A percentile compares a stretch with the other conserved stretches of the same genome.
These are phyloP conservation scores for Mucor mucedo DNA, from an alignment of 371 early-diverging fungal genomes.

Conservation along the genomic window DNA sequence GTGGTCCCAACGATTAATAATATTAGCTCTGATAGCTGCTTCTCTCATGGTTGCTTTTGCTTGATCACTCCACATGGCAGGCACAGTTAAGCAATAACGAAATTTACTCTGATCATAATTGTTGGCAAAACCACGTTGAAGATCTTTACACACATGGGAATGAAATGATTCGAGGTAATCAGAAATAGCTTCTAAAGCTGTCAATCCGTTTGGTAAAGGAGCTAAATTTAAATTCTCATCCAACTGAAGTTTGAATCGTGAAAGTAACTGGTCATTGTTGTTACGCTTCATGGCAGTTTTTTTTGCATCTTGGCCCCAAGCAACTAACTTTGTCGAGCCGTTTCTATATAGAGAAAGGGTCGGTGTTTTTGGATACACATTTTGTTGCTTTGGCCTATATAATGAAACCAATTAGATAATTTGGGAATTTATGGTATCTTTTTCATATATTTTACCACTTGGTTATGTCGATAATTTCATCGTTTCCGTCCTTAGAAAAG, in stretches of 20 bases:
- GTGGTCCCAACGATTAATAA: constrained; percentile 53
- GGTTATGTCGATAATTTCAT: constrained; percentile 55
- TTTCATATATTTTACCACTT: constrained; percentile 39
- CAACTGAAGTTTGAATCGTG: constrained; percentile 52
- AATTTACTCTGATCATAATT: constrained; percentile 55
- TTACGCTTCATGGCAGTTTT: constrained; percentile 43
- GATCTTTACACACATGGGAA: constrained; percentile 47
- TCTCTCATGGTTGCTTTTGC: constrained; percentile 58
- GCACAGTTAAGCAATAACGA: constrained; percentile 54
- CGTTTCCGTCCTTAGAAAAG: constrained; percentile 54
- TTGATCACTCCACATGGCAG: constrained; percentile 60
- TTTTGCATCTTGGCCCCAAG: constrained; percentile 57
- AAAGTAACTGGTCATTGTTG: constrained; percentile 45
- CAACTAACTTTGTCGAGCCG: constrained; percentile 48
- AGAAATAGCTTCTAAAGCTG: constrained; percentile 43
- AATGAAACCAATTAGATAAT: background rate
- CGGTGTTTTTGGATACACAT: constrained; percentile 56
- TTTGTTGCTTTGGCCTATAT: constrained; percentile 51
- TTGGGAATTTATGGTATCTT: background rate
- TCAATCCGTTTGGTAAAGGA: constrained; percentile 43
- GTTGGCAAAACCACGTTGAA: constrained; percentile 51
- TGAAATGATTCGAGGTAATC: constrained; percentile 56
- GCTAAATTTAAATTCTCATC: constrained; percentile 45
- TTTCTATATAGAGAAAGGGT: constrained; percentile 50
- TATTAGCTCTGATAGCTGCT: constrained; percentile 51